Evolutionary conservation across 805 yeast species (phyloP), one percentile per base, ranked within the genome.

Genomic region (Metschnikowia dekortorum): DNA sequence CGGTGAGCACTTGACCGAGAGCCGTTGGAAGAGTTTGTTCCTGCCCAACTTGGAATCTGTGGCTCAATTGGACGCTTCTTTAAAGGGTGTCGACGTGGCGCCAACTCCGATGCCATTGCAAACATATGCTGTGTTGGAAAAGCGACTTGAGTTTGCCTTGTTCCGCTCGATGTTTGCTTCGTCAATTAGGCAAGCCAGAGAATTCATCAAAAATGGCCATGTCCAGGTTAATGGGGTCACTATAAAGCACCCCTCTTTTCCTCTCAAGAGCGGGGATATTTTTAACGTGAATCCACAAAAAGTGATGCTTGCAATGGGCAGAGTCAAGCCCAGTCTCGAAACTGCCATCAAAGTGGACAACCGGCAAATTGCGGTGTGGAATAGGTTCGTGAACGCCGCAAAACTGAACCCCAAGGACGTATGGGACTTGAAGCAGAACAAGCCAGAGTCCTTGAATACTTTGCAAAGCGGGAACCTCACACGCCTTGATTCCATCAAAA

Each of bases 121-220:
- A 71, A 87, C 97, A 1, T 92, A 75, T 68, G 96, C 96, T 4
- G 84, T 84, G 2, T 72, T 92, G 55, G 99, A 92, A 68, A 87
- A 85, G 63, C 78, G 99, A 64, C 76, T 92, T 32, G 99, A 92
- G 66, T 81, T 86, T 64, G 97, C 97, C 2, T 61, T 92, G 9
- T 94, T 89, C 73, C 83, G 99, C 69, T 76, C 97, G 16, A 78
- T 92, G 87, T 90, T 92, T 73, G 96, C 98, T 5, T 81, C 96
- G 5, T 87, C 96, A 7, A 82, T 89, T 3, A 84, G 97, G 75
- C 98, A 92, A 70, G 96, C 99, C 2, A 81, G 97, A 59, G 90
- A 87, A 64, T 89, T 87, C 61, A 84, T 94, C 52, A 68, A 87
- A 13, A 83, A 82, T 43, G 96, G 96, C 1, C 75, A 84, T 56